Conservation (phyloP, 1,284 basidiomycete genomes). For the Schizophyllum commune region DNA sequence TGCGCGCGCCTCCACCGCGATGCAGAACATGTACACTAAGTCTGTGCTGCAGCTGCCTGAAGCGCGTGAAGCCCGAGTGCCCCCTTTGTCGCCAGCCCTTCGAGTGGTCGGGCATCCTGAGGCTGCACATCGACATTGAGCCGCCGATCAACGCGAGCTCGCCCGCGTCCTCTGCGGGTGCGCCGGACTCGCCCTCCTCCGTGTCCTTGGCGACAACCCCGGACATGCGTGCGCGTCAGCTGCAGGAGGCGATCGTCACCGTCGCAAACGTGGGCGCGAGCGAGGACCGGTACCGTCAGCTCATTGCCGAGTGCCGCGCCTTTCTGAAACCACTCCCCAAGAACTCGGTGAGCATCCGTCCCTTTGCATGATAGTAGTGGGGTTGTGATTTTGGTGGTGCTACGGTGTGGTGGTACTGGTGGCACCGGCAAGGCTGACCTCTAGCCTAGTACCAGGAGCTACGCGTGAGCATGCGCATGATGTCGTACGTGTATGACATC, state of each 20-base stretch:
- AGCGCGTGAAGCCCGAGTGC: conserved; percentile 25
- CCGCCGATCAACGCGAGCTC: conserved; percentile 5
- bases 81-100: conserved; percentile 40
- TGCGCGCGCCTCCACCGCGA: neutral
- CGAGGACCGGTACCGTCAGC: conserved; percentile 29
- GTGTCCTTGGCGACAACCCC: conserved; percentile 9
- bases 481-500: conserved; percentile 33
- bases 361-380: neutral
- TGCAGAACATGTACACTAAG: conserved; percentile 4
- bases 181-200: neutral
- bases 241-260: conserved; percentile 30
- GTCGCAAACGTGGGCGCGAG: conserved; percentile 33
- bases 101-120: conserved; percentile 26
- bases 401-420: neutral
- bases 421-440: conserved; percentile 5
- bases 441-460: conserved; percentile 32
- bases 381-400: neutral
- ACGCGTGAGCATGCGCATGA: conserved; percentile 29
- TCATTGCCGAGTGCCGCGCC: conserved; percentile 31
- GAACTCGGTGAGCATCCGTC: conserved; percentile 21
- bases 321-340: conserved; percentile 31
- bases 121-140: conserved; percentile 39
- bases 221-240: conserved; percentile 27
- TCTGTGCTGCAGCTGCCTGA: conserved; percentile 27
- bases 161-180: conserved; percentile 8